Evolutionary conservation across 768 basidiomycete genomes (phyloP).

Genomic region (Leucocoprinus leucothites): DNA sequence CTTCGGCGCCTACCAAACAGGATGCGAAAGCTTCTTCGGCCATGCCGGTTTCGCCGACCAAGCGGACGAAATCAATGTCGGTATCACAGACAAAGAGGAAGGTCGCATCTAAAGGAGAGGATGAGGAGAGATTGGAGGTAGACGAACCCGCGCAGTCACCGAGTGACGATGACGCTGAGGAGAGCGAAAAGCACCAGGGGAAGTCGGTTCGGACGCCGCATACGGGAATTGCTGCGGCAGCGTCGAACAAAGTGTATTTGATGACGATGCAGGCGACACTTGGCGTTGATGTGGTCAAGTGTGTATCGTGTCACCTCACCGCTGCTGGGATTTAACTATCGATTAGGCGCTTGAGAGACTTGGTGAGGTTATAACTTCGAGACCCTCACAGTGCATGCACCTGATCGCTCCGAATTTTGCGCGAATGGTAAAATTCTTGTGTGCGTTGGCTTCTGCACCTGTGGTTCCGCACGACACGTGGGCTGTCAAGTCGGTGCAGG

Average conservation of each 20-base stretch:
- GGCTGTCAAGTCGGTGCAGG: constrained; percentile 57
- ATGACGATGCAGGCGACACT: constrained; percentile 69
- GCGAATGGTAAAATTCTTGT: constrained; percentile 87
- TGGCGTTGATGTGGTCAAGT: constrained; percentile 56
- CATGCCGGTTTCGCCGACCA: neutral
- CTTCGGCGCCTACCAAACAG: no score
- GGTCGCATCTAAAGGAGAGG: neutral
- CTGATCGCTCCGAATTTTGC: constrained; percentile 66
- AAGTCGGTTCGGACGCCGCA: neutral
- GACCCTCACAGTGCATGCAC: constrained; percentile 81
- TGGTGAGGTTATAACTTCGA: constrained; percentile 33
- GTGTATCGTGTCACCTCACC: no score
- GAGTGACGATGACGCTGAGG: neutral
- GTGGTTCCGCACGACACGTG: constrained; percentile 65
- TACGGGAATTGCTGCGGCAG: neutral
- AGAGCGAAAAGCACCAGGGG: constrained; percentile 14
- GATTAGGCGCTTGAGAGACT: constrained; percentile 56
- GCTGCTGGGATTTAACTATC: no score
- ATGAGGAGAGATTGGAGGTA: neutral
- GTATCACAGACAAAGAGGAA: neutral
- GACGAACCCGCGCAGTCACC: neutral
- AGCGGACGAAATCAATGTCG: neutral
- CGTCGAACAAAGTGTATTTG: constrained; percentile 41
- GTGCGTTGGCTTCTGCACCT: constrained; percentile 63
- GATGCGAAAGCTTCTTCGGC: neutral